Conservation (phyloP, 2,329 filamentous ascomycete genomes). For the Cercospora janseana region DNA sequence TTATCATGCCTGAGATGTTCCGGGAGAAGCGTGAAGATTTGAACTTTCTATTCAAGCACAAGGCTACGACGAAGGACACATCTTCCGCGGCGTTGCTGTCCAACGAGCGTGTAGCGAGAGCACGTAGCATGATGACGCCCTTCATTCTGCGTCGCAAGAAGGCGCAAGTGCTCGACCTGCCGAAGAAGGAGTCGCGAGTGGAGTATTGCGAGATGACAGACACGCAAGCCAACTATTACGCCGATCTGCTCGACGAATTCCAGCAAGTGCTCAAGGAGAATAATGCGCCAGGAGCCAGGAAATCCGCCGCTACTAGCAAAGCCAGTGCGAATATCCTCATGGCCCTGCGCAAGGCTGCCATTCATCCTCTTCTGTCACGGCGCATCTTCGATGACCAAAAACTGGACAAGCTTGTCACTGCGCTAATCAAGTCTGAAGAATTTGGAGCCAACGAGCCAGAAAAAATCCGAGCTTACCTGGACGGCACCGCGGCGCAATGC, state of each 20-base stretch:
- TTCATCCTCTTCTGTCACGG: constrained; percentile 86
- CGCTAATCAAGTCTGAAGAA: constrained; percentile 34
- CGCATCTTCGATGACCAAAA: constrained; percentile 73
- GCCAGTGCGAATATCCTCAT: constrained; percentile 58
- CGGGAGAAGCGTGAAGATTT: constrained; percentile 72
- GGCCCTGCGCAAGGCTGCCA: constrained; percentile 85
- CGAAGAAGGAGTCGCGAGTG: constrained; percentile 73
- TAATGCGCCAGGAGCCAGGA: constrained; percentile 50
- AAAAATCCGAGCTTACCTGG: constrained; percentile 60
- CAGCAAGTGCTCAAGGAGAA: constrained; percentile 60
- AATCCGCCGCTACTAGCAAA: constrained; percentile 45
- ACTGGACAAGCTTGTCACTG: constrained; percentile 65
- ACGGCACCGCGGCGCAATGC: constrained; percentile 63
- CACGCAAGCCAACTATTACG: constrained; percentile 71
- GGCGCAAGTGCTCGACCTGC: constrained; percentile 78
- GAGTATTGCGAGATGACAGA: constrained; percentile 77
- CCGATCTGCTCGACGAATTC: constrained; percentile 63
- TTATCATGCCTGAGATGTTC: constrained; percentile 87
- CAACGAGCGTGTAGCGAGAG: constrained; percentile 78
- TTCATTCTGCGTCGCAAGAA: constrained; percentile 95
- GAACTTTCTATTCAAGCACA: constrained; percentile 86
- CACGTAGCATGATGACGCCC: constrained; percentile 87
- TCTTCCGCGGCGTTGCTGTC: constrained; percentile 79
- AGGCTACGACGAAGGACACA: constrained; percentile 77
- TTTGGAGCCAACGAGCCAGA: constrained; percentile 37